Evolutionary conservation across 305 asterid species (phyloP), one percentile per base, ranked within the genome.

Genomic region (Salvia sclarea): DNA sequence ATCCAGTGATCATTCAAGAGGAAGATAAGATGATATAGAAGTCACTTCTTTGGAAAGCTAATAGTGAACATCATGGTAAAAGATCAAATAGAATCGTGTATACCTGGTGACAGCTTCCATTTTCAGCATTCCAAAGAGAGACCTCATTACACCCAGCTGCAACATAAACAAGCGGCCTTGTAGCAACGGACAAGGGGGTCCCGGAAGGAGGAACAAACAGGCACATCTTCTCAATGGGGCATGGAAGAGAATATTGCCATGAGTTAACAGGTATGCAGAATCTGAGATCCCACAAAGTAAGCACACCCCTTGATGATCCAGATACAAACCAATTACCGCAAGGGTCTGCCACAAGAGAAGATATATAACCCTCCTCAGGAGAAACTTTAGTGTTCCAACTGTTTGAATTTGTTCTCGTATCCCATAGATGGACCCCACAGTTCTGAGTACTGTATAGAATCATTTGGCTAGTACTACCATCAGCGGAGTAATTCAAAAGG

Each of bases 31-130:
- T 14, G 48, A 25, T 40, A 66, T 3, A 54, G 57, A 50, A 35
- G 12, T 8, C 4, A 64, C 66, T 41, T 69, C 16, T 60, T 17
- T 43, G 20, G 48, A 18, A 55, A 53, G 71, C 61, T 28, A 22
- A 33, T 17, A 60, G 44, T 20, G 20, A 44, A 63, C 74, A 52
- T 49, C 54, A 22, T 38, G 65, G 55, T 28, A 69, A 38, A 66
- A 40, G 13, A 44, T 38, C 37, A 47, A 73, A 66, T 40, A 52
- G 21, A 68, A 41, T 47, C 70, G 38, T 64, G 64, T 18, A 38
- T 81, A 91, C 98, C 99, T 95, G 98, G 80, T 95, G 99, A 79
- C 99, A 88, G 88, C 98, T 89, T 55, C 97, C 97, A 66, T 86
- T 88, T 85, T 95, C 99, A 40, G 98, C 96, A 82, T 92, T 88